Percentiles rank a stretch among this genome's conserved stretches.
These are phyloP conservation scores for Phytopythium mirpurense DNA, from an alignment of 352 stramenopile genomes.

Conservation along the genomic window DNA sequence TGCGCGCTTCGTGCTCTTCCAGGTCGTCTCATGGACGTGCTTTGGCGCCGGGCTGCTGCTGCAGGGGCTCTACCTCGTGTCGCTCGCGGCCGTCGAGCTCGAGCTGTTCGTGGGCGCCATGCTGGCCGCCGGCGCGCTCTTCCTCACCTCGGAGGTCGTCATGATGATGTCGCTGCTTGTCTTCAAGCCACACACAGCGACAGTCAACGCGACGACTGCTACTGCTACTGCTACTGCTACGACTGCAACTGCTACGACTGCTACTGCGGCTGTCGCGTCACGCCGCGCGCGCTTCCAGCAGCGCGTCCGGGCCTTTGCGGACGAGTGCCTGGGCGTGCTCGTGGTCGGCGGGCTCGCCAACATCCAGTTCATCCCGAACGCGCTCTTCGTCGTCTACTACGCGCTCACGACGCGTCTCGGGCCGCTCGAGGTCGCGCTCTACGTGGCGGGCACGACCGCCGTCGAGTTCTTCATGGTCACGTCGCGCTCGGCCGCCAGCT, in stretches of 20 bases:
- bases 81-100: slow-evolving; percentile 69
- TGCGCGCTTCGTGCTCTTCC: slow-evolving; percentile 63
- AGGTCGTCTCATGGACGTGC: slow-evolving; percentile 76
- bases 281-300: slow-evolving; percentile 18
- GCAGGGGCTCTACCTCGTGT: slow-evolving; percentile 73
- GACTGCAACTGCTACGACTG: slow-evolving; percentile 11
- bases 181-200: slow-evolving; percentile 17
- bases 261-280: no score
- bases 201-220: background rate
- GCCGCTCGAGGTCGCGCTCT: slow-evolving; percentile 28
- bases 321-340: slow-evolving; percentile 51
- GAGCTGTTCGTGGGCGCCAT: slow-evolving; percentile 77
- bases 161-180: slow-evolving; percentile 84
- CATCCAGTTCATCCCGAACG: slow-evolving; percentile 58
- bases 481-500: slow-evolving; percentile 46
- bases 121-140: slow-evolving; percentile 50
- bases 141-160: slow-evolving; percentile 60
- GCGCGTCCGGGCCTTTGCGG: slow-evolving; percentile 33
- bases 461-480: slow-evolving; percentile 55
- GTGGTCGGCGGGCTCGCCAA: slow-evolving; percentile 50
- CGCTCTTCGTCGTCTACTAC: slow-evolving; percentile 50
- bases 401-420: slow-evolving; percentile 37
- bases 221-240: background rate
- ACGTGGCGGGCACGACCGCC: slow-evolving; percentile 24
- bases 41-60: slow-evolving; percentile 65